Evolutionary conservation across 345 rosid genomes (phyloP), one percentile per base, ranked within the genome.

Genomic region (Excoecaria agallocha): DNA sequence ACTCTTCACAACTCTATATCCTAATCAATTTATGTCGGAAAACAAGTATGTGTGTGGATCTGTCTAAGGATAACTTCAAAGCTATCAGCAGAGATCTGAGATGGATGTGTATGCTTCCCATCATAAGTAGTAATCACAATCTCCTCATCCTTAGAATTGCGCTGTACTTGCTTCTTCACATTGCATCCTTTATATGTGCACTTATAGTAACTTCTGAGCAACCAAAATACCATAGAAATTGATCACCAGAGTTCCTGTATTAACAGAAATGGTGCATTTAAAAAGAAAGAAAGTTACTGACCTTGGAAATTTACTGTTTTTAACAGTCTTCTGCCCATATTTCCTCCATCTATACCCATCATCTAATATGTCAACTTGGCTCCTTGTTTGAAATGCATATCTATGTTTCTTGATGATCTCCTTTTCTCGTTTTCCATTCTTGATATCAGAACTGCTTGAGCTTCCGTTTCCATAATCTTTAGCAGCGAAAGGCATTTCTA

Each of bases 131-230:
- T 85, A 67, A 81, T 82, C 57, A 85, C 86, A 57, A 81, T 72
- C 71, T 48, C 83, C 52, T 85, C 83, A 57, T 83, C 86, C 9
- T 66, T 75, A 45, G 88, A 79, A 70, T 56, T 72, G 41, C 86
- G 83, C 49, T 85, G 88, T 45, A 85, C 77, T 81, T 85, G 88
- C 80, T 85, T 85, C 82, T 83, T 85, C 8, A 85, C 88, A 58
- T 72, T 79, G 83, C 88, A 85, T 22, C 81, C 86, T 50, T 73
- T 83, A n/a, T 72, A 46, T 0, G 88, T 83, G 51, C 88, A 85
- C 76, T 71, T 83, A 78, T 85, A 83, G 67, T 85, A 83, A 71
- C 86, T 85, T 77, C 88, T 85, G 30, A 30, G 30, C 30, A 84
- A 73, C 30, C 6, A 56, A 52, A 12, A 3, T 59, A 50, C 2